Conservation (phyloP, 139 green algal genomes). For the Chlamydomonas sphaeroides region DNA sequence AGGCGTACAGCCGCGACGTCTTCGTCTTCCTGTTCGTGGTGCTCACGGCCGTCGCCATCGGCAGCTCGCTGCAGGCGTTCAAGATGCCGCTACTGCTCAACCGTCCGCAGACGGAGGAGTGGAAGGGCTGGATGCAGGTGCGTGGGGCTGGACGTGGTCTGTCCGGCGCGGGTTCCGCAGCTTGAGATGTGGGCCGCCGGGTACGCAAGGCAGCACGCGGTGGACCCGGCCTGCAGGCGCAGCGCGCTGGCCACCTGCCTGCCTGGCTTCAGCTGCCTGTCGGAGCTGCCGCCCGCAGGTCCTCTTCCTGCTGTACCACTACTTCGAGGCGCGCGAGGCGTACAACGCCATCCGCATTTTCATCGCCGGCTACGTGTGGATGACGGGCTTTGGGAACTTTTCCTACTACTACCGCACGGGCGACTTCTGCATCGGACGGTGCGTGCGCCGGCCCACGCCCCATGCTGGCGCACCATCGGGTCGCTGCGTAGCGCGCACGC, state of each 20-base stretch:
- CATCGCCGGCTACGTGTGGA: constrained; percentile 98
- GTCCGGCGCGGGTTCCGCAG: too few relatives aligned
- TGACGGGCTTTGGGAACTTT: constrained; percentile 98
- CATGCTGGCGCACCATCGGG: too few relatives aligned
- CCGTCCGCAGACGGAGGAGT: constrained; percentile 96
- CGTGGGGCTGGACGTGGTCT: not conserved
- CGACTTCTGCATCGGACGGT: constrained; percentile 69
- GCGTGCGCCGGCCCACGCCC: too few relatives aligned
- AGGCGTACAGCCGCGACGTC: constrained; percentile 83
- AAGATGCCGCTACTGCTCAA: constrained; percentile 84
- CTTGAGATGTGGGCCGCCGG: too few relatives aligned
- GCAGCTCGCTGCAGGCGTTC: constrained; percentile 47
- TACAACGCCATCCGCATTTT: constrained; percentile 99
- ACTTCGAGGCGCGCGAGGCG: constrained; percentile 90
- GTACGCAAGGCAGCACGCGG: not conserved
- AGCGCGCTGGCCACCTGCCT: too few relatives aligned
- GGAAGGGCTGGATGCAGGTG: constrained; percentile 97
- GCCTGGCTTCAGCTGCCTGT: too few relatives aligned
- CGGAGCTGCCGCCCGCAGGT: too few relatives aligned
- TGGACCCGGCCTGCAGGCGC: too few relatives aligned
- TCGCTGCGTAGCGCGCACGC: too few relatives aligned
- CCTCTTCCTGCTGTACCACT: constrained; percentile 97
- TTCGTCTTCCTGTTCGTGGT: constrained; percentile 90
- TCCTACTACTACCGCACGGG: constrained; percentile 91
- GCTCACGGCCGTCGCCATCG: constrained; percentile 70